Conservation (phyloP, 306 rosid species). For the Macrotyloma uniflorum region DNA sequence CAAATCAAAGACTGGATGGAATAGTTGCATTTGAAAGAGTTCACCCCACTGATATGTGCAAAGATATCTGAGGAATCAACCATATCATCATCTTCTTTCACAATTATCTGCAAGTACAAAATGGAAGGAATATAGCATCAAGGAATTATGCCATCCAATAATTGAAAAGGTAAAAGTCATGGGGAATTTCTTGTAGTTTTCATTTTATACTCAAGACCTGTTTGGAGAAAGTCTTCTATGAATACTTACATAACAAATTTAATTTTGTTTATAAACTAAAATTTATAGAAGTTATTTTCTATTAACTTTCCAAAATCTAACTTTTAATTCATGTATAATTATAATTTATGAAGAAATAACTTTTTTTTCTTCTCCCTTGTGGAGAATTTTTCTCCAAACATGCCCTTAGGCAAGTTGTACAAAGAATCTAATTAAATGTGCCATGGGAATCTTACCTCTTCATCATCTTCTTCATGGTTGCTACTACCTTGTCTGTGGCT, state of each 20-base stretch:
- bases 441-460: conserved; percentile 63
- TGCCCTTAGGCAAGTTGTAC: conserved; percentile 10
- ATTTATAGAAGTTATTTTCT: no score
- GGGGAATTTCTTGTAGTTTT: conserved; percentile 11
- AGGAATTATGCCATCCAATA: conserved; percentile 30
- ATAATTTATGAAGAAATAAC: no score
- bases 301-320: no score
- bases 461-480: conserved; percentile 88
- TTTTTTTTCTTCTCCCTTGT: no score
- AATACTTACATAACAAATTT: no score
- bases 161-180: conserved; percentile 34
- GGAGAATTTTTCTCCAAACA: no score
- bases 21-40: conserved; percentile 94
- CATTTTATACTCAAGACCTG: not conserved
- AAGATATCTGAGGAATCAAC: conserved; percentile 95
- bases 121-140: conserved; percentile 38
- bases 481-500: conserved; percentile 57
- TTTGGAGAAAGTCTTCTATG: no score
- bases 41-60: conserved; percentile 97
- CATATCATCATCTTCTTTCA: conserved; percentile 93
- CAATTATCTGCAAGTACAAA: conserved; percentile 65
- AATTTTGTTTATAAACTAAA: no score
- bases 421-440: not conserved
- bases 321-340: no score
- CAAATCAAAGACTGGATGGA: conserved; percentile 91